Evolutionary conservation across 495 filamentous ascomycete species (phyloP), one percentile per base, ranked within the genome.

Genomic region (Patellaria atrata): DNA sequence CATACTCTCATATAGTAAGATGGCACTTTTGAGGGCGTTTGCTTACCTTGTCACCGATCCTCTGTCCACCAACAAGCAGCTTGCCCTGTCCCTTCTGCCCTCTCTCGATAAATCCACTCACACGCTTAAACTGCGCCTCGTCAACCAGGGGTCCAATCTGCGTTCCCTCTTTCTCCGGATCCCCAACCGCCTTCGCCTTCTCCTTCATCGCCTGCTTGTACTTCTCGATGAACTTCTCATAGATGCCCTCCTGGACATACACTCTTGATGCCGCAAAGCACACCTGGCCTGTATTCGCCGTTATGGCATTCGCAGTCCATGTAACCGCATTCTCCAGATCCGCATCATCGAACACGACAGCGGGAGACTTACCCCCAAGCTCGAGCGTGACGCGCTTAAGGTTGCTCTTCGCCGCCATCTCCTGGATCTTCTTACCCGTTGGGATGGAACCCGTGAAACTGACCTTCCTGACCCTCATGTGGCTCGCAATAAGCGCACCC

Each of bases 191-290:
- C 21, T 53, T 57, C 4, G 38, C 41, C 33, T 51, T 53, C 24
- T 49, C 44, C 22, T 44, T 17, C 29, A 58, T 43, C 11, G 48
- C 51, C 18, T 40, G 42, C 41, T 56, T 53, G 30, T 51, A 48
- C 32, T 33, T 38, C 33, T 51, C 43, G n/a, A 67, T 37, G 44
- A 75, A 76, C 30, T 59, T 58, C 18, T 71, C 66, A 39, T 68
- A 67, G 37, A 74, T 65, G 0, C 50, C 51, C 14, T 62, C 61
- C 31, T 76, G 71, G 2, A 74, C 70, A 36, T 63, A 66, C 6
- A 74, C 53, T 0, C 68, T 47, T 0, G 61, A 63, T 6, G 58
- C 61, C 1, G 67, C 65, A 23, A 60, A 57, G 50, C 70, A 74
- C 13, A 61, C 52, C 43, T 76, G 71, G 1, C 71, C 71, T 8